Evolutionary conservation across 2,329 filamentous ascomycete species (phyloP).

Genomic region (Ophiostoma sp.): DNA sequence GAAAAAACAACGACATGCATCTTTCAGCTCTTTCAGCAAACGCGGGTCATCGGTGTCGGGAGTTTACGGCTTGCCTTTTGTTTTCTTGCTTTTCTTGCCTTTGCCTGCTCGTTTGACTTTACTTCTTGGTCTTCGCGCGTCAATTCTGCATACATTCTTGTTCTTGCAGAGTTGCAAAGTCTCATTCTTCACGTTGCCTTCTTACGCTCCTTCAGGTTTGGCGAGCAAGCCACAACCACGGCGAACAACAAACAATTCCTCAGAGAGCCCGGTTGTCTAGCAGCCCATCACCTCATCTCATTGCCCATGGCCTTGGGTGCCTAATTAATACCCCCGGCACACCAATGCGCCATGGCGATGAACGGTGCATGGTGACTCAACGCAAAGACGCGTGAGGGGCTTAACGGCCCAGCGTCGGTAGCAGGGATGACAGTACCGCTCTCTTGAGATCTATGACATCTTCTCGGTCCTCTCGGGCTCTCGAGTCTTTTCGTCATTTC

Average conservation of each 20-base stretch:
- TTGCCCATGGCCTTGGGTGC: background rate
- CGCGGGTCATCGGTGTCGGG: constrained; percentile 20
- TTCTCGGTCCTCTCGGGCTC: background rate
- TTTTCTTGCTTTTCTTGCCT: constrained; percentile 11
- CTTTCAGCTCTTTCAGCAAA: constrained; percentile 1
- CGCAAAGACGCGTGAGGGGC: background rate
- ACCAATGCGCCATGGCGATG: background rate
- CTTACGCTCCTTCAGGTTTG: constrained; percentile 10
- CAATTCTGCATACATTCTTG: background rate
- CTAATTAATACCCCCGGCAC: background rate
- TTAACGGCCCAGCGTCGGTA: background rate
- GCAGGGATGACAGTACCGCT: background rate
- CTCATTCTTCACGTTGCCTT: constrained; percentile 5
- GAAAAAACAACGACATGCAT: constrained; percentile 11
- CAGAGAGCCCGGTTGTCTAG: background rate
- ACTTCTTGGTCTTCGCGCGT: constrained; percentile 8
- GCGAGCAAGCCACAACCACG: background rate
- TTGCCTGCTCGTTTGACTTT: constrained; percentile 15
- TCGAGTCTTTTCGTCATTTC: background rate
- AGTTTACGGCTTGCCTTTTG: constrained; percentile 14
- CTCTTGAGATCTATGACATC: background rate
- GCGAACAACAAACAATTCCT: background rate
- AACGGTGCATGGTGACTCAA: background rate
- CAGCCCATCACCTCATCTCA: background rate
- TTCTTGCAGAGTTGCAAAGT: constrained; percentile 1